Conservation (phyloP, 306 rosid genomes). For the Glycyrrhiza uralensis region DNA sequence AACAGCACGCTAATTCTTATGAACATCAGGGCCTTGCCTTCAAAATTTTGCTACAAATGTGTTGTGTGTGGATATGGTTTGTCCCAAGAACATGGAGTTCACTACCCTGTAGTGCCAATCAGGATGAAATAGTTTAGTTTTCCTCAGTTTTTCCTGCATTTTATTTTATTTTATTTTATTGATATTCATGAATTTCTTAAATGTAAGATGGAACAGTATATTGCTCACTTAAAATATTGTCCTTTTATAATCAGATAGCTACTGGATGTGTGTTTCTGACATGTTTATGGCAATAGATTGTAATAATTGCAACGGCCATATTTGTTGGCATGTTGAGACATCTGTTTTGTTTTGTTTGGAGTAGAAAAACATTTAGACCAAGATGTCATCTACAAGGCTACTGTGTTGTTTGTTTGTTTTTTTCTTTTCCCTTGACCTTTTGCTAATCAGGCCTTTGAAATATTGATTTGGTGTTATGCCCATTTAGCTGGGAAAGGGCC, state of each 20-base stretch:
- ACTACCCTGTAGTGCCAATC: neutral
- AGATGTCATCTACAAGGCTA: neutral
- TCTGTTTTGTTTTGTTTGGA: neutral
- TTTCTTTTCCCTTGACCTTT: neutral
- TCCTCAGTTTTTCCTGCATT: neutral
- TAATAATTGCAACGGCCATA: neutral
- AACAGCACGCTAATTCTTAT: neutral
- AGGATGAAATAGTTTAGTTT: neutral
- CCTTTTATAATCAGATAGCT: constrained; percentile 1
- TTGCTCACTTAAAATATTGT: neutral
- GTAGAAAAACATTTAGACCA: neutral
- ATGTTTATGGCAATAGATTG: neutral
- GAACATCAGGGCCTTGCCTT: neutral
- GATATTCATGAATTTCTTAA: neutral
- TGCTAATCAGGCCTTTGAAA: neutral
- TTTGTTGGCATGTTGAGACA: neutral
- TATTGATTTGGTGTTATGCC: constrained; percentile 16
- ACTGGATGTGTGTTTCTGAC: neutral
- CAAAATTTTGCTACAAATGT: neutral
- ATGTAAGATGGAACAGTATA: neutral
- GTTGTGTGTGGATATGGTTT: neutral
- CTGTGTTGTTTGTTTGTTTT: neutral
- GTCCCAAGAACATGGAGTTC: neutral
- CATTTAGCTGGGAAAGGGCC: constrained; percentile 62
- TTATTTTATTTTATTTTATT: constrained; percentile 4